These are phyloP conservation scores for Penicillium sp. DNA, from an alignment of 2,329 filamentous ascomycete species.

Conservation along the genomic window DNA sequence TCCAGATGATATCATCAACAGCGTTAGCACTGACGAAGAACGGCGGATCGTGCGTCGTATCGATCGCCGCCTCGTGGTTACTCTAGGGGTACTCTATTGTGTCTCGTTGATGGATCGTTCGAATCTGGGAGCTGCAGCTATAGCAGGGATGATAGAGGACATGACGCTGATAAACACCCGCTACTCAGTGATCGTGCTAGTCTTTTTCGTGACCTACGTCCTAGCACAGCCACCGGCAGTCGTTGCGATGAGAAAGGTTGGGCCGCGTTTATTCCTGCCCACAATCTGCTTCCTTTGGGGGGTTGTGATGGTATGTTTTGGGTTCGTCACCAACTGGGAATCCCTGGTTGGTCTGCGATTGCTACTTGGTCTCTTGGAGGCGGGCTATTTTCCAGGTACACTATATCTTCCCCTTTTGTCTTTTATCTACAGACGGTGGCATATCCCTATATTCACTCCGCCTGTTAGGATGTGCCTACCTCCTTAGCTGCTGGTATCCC, in stretches of 20 bases:
- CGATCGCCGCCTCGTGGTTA: slow-evolving; percentile 18
- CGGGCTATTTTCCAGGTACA: background rate
- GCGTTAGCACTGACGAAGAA: background rate
- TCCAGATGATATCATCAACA: too few species aligned
- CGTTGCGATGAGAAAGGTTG: background rate
- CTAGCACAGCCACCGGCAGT: background rate
- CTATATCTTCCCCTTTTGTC: too few species aligned
- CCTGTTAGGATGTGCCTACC: background rate
- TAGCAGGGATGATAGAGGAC: slow-evolving; percentile 10
- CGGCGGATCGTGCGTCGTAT: background rate
- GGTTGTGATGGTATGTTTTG: background rate
- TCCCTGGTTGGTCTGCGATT: background rate
- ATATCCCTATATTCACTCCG: too few species aligned
- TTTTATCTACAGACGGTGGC: too few species aligned
- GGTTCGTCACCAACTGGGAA: background rate
- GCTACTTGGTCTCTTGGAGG: background rate
- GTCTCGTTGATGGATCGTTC: slow-evolving; percentile 22
- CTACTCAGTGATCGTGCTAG: background rate
- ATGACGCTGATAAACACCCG: background rate
- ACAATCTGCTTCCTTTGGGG: background rate
- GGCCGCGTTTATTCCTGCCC: background rate
- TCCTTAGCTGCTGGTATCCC: background rate
- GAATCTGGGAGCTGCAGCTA: slow-evolving; percentile 20
- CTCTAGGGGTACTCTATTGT: slow-evolving; percentile 13
- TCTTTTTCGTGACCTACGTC: slow-evolving; percentile 1